Base-by-base conservation (phyloP, 306 rosid genomes). In the Lathyrus aphaca region DNA sequence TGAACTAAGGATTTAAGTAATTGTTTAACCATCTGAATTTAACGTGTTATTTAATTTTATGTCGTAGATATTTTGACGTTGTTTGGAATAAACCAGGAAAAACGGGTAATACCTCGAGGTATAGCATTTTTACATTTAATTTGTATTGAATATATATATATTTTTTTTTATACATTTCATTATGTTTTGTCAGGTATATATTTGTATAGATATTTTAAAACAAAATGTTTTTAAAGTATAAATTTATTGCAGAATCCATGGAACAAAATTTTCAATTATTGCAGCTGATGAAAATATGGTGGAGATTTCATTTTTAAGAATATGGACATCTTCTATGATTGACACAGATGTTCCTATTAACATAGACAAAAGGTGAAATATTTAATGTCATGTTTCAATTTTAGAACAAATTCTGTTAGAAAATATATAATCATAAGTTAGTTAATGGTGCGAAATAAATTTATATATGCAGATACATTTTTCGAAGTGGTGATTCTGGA, bases 331-430 rank as follows among this genome's bases (percentile, higher is more conserved):
- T 42, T 88, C 91, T 58, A 64, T 64, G 55, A 71, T 27, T 10
- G 78, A 73, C 17, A 4, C 16, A 4, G 58, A 49, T 49, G 74
- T 80, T 9, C 88, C 98, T 44, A 65, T 93, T 14, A 93, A 76
- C 61, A 79, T 93, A 48, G 98, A 93, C 78, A 84, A 79, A 64
- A 86, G 98, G 96, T 89, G 13, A 2, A 58, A 58, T 60, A n/a
- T 27, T 13, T 23, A 18, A 48, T 16, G 1, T 35, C 48, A 6
- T 39, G 10, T 27, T 66, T n/a, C 21, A 18, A 14, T 59, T 70
- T 53, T 10, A 16, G 37, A 64, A 3, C 66, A 49, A 58, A 17
- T 16, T 10, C 38, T 5, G 15, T 48, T 45, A 37, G 15, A n/a
- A 16, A 48, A 6, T 43, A 66, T 12, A 55, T 59, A 19, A 29